Evolutionary conservation across 768 basidiomycete genomes (phyloP), one percentile per base, ranked within the genome.

Genomic region (Rhodotorula sphaerocarpa): DNA sequence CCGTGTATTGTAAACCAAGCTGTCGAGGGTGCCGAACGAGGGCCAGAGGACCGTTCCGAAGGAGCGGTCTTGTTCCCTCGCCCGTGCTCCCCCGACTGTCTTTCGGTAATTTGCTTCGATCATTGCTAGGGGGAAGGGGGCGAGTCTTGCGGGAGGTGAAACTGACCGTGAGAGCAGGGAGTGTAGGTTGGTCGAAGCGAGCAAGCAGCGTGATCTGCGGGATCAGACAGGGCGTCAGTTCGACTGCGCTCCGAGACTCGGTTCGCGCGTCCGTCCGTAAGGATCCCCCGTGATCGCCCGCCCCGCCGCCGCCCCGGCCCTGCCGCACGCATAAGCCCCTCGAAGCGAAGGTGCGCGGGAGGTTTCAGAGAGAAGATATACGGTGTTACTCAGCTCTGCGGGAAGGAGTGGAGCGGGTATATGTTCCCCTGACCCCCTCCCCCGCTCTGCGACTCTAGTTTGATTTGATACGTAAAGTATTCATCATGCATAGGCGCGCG

Each of bases 401-500:
- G 36, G 36, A 39, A 9, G 10, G 9, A 9, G 36, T 39, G 10
- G 10, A 39, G 16, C 36, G 1, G n/a, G n/a, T n/a, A n/a, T n/a
- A n/a, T n/a, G n/a, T n/a, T n/a, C n/a, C n/a, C 50, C 25, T 47
- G 53, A 36, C 46, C 59, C 31, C 23, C 21, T 28, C 43, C 39
- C 46, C 43, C 27, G 21, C 42, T 41, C 36, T 30, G 50, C 18
- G 56, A 54, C 33, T 48, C 46, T 34, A 28, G 56, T 53, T 41
- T 57, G 50, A 63, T 50, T 51, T 56, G 57, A 63, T 57, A 57
- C 57, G 50, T 63, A 53, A 31, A 48, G 56, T 53, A 54, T 61
- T 50, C 48, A 50, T 50, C 48, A 50, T 4, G 21, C 20, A 27
- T 9, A 25, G 28, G 11, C 9, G 39, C 18, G 46, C 50, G 23